Evolutionary conservation across 2,329 filamentous ascomycete genomes (phyloP), one percentile per base, ranked within the genome.

Genomic region (Neofusicoccum parvum): DNA sequence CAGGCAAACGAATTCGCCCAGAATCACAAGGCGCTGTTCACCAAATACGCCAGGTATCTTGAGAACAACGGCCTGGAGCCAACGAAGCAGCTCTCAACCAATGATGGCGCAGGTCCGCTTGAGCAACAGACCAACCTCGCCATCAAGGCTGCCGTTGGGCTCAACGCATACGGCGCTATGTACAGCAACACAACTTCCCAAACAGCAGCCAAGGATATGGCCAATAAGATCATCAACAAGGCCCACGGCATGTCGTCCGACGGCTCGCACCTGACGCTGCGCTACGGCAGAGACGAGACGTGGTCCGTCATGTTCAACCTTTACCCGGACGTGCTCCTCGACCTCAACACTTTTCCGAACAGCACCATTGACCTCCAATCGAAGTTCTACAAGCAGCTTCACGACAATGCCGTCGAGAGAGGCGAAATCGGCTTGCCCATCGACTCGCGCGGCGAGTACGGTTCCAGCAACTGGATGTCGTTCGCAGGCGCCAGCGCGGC

Each of bases 81-180:
- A 5, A 70, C 72, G 3, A 69, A 74, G 34, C 80, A 82, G 65
- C 71, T 81, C 27, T 79, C 77, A 1, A 80, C 79, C 10, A 80
- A 81, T 64, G 81, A 82, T 66, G 78, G 76, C 27, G 75, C 78
- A 3, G 79, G 79, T 0, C 70, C 72, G 3, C 70, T 78, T 2
- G 71, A 76, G 6, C 82, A 82, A 49, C 78, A 82, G 66, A 83
- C 81, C 11, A 79, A 80, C 62, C 75, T 83, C 4, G 80, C 80
- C 9, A 78, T 83, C 69, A 83, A 83, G 68, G 76, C 80, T 4
- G 80, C 80, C 10, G 77, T 84, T 5, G 81, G 76, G 1, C 73
- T 84, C n/a, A 79, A 77, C 48, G 80, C 81, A 12, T 81, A 78
- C 64, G 79, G 80, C 10, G 68, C 74, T 45, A 69, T 83, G 50